A percentile compares a stretch with the other conserved stretches of the same genome.
These are phyloP conservation scores for Daldinia grandis DNA, from an alignment of 495 filamentous ascomycete genomes.

Conservation along the genomic window DNA sequence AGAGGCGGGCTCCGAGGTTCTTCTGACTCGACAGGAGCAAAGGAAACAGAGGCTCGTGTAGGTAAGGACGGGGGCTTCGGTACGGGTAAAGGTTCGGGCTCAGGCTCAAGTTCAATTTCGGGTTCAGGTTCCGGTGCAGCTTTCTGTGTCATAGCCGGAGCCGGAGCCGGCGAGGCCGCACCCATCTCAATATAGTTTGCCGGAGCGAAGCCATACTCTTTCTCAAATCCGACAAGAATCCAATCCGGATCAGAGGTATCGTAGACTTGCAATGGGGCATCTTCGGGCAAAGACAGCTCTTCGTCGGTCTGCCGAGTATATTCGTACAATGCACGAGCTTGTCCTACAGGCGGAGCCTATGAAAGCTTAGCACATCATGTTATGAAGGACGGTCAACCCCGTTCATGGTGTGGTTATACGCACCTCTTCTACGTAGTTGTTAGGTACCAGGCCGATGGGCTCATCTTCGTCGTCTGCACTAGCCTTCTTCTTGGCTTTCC, in stretches of 20 bases:
- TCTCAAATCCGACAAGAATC: constrained; percentile 86
- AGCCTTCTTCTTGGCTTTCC: constrained; percentile 98
- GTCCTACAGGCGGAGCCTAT: constrained; percentile 74
- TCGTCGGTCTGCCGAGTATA: constrained; percentile 98
- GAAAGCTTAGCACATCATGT: constrained; percentile 28
- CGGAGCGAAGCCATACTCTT: constrained; percentile 95
- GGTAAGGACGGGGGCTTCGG: constrained; percentile 39
- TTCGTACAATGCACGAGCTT: constrained; percentile 90
- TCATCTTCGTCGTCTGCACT: constrained; percentile 92
- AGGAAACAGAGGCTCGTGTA: constrained; percentile 30
- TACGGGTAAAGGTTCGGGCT: constrained; percentile 33
- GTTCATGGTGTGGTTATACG: constrained; percentile 45
- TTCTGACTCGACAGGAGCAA: constrained; percentile 50
- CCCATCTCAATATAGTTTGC: constrained; percentile 90
- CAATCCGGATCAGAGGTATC: constrained; percentile 94
- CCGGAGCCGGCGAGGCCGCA: constrained; percentile 38
- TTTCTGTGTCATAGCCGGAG: constrained; percentile 33
- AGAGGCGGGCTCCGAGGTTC: constrained; percentile 53
- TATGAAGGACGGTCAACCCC: neutral
- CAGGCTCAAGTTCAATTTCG: constrained; percentile 26
- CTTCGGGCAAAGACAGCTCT: constrained; percentile 94
- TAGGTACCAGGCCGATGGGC: constrained; percentile 90
- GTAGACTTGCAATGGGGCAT: constrained; percentile 82
- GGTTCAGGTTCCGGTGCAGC: constrained; percentile 23
- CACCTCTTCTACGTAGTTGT: constrained; percentile 97